A percentile compares a stretch with the other conserved stretches of the same genome.
Evolutionary conservation across 495 filamentous ascomycete genomes (phyloP).

Genomic region (Glutinoglossum americanum): DNA sequence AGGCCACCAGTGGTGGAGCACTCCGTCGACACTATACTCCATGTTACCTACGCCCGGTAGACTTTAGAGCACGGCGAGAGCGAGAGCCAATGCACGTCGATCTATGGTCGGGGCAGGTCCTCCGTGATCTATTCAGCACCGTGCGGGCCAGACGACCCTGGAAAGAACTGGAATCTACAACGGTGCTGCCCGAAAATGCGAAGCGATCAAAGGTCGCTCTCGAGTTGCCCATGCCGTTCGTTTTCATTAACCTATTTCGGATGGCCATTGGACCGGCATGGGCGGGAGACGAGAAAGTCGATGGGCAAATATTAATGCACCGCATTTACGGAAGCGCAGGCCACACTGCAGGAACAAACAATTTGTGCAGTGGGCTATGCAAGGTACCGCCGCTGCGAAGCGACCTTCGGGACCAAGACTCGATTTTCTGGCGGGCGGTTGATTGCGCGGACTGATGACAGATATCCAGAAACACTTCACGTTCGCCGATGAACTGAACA

Average conservation of each 20-base stretch:
- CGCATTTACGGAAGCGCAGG: not conserved
- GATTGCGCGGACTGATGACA: not conserved
- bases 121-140: not conserved
- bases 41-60: too few relatives aligned
- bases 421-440: not conserved
- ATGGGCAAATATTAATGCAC: not conserved
- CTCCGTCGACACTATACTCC: too few relatives aligned
- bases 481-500: not conserved
- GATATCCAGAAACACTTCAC: not conserved
- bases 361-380: conserved; percentile 2
- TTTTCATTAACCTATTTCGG: not conserved
- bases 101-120: not conserved
- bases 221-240: not conserved
- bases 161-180: not conserved
- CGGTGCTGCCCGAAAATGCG: not conserved
- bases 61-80: too few relatives aligned
- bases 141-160: not conserved
- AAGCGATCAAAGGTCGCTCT: not conserved
- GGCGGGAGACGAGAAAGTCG: not conserved
- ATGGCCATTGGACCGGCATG: not conserved
- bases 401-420: not conserved
- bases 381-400: conserved; percentile 1
- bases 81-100: not conserved
- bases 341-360: conserved; percentile 1
- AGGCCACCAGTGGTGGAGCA: not conserved